Percentiles rank a stretch among this genome's conserved stretches.
These are phyloP conservation scores for Neospermospora avenae DNA, from an alignment of 2,329 filamentous ascomycete genomes.

Conservation along the genomic window DNA sequence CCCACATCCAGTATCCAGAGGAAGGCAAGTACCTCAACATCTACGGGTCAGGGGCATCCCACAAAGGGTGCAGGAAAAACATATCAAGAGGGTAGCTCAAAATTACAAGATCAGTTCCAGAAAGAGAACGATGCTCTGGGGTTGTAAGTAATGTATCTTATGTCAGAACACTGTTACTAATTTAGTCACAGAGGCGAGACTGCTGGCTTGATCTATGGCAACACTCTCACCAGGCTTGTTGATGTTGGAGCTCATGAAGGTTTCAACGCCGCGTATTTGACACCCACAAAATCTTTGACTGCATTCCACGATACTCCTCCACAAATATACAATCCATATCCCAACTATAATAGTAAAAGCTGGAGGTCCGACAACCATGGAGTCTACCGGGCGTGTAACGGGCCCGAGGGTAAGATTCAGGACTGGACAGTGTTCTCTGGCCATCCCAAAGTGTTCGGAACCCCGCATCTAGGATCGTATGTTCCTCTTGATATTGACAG, in stretches of 20 bases:
- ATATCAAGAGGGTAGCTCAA: neutral
- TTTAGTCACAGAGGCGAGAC: slow-evolving; percentile 39
- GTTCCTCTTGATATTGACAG: slow-evolving; percentile 57
- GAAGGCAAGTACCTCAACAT: neutral
- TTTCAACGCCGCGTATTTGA: slow-evolving; percentile 36
- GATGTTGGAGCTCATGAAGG: slow-evolving; percentile 35
- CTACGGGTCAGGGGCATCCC: neutral
- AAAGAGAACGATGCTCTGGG: slow-evolving; percentile 22
- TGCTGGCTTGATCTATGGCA: slow-evolving; percentile 54
- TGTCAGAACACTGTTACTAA: slow-evolving; percentile 8
- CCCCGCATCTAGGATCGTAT: slow-evolving; percentile 61
- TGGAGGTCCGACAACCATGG: slow-evolving; percentile 59
- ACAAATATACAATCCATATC: slow-evolving; percentile 67
- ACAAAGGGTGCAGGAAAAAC: neutral
- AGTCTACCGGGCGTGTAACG: slow-evolving; percentile 60
- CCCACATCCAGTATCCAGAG: neutral
- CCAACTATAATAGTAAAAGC: slow-evolving; percentile 59
- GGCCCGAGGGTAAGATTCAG: slow-evolving; percentile 49
- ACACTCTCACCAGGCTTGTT: slow-evolving; percentile 48
- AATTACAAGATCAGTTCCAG: slow-evolving; percentile 22
- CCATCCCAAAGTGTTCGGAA: slow-evolving; percentile 55
- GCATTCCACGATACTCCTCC: slow-evolving; percentile 47
- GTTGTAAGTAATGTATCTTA: slow-evolving; percentile 23
- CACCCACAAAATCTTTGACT: slow-evolving; percentile 35
- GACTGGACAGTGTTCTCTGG: slow-evolving; percentile 65